A percentile compares a stretch with the other conserved stretches of the same genome.
phyloP scores from a whole-genome alignment of 768 basidiomycete species.

The Tulasnella sp. region DNA sequence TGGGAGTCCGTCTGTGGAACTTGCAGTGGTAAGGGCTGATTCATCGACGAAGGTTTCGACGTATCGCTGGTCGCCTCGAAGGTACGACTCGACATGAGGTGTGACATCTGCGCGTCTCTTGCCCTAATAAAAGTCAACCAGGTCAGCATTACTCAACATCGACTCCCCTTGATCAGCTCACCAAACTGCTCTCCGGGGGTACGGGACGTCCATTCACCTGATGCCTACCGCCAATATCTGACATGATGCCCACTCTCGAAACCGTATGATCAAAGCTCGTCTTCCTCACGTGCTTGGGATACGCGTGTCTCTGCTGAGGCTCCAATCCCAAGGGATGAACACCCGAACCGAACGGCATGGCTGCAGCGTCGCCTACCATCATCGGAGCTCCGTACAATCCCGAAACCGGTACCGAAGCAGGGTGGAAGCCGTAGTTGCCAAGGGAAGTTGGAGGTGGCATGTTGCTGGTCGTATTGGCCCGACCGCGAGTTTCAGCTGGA shows the following conservation, averaged over 20 bases:
- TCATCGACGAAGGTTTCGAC: background rate
- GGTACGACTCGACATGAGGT: slow-evolving; percentile 77
- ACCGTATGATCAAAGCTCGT: slow-evolving; percentile 96
- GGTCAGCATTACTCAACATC: background rate
- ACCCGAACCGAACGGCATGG: slow-evolving; percentile 1
- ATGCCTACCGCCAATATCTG: slow-evolving; percentile 57
- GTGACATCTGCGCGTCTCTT: slow-evolving; percentile 76
- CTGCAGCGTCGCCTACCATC: background rate
- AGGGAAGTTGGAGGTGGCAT: background rate
- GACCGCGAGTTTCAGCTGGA: background rate
- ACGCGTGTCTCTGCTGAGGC: slow-evolving; percentile 42
- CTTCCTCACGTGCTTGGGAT: slow-evolving; percentile 88
- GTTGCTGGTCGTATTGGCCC: background rate
- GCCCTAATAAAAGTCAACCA: slow-evolving; percentile 40
- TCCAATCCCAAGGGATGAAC: slow-evolving; percentile 19
- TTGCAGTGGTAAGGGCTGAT: background rate
- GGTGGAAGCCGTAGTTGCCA: slow-evolving; percentile 12
- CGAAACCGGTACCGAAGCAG: slow-evolving; percentile 24
- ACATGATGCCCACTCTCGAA: slow-evolving; percentile 52
- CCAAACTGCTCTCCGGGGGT: slow-evolving; percentile 42
- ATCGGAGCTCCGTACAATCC: slow-evolving; percentile 24
- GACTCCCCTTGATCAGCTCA: background rate
- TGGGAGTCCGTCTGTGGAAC: slow-evolving; percentile 16
- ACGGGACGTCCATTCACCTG: slow-evolving; percentile 79
- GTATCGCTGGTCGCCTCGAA: slow-evolving; percentile 72